Base-by-base conservation (phyloP, 345 rosid species). In the Carallia brachiata region DNA sequence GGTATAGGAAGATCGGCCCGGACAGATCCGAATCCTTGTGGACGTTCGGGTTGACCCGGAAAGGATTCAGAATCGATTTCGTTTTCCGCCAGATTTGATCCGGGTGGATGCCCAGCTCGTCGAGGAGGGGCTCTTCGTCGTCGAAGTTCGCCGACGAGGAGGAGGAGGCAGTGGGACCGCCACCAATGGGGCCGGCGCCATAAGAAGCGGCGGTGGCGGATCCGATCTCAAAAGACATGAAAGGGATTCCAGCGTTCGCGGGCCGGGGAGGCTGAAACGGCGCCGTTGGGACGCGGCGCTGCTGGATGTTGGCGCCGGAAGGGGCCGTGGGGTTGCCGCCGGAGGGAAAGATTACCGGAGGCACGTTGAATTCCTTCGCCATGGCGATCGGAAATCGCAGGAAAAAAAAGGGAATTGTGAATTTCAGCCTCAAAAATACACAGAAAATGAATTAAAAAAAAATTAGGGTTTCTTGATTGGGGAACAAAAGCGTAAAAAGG, bases 71-170 rank as follows among this genome's bases (percentile, higher is more conserved):
- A 70, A 95, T 89, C 59, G 97, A 84, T 66, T 86, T 88, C 32
- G 99, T 88, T 62, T 92, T 95, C 74, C 78, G 79, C 97, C 97
- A 92, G 90, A 95, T 95, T 85, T 95, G 97, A 28, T 85, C 96
- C 6, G 97, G 99, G 72, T 92, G 98, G 81, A 95, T 92, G 13
- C 98, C 99, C 63, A 92, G 96, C 76, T 95, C 99, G 79, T 90
- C 99, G 50, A 92, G 97, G 19, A 95, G 78, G 17, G 99, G 97
- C 71, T 92, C 96, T 68, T 95, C 99, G 40, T 89, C 97, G 30
- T 90, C 97, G 73, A 89, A 95, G 56, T 85, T 87, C 5, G 8
- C 79, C 54, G 5, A 79, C 81, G 0, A 63, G 1, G 85, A 77
- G 0, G 79, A 63, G 1, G 85, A 77, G 0, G 79, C 63, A 2